These are phyloP conservation scores for Pythium diclinum DNA, from an alignment of 352 stramenopile species.

Conservation along the genomic window DNA sequence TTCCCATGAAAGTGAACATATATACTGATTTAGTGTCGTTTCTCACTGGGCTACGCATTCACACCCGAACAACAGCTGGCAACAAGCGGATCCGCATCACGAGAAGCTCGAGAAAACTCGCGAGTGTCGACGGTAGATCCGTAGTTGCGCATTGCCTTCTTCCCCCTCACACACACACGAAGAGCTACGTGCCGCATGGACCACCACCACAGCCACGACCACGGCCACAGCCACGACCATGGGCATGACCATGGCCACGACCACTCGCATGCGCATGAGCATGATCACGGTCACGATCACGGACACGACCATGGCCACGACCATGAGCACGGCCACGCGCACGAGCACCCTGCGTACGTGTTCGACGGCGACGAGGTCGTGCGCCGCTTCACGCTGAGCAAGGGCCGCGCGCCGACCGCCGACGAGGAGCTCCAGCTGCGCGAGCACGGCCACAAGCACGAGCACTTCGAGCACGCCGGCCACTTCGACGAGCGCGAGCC, in stretches of 20 bases:
- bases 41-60: neutral
- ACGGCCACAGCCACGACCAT: constrained; percentile 18
- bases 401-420: constrained; percentile 59
- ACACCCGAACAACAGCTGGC: neutral
- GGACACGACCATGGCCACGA: constrained; percentile 22
- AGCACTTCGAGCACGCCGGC: constrained; percentile 83
- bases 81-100: neutral
- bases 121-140: neutral
- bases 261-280: constrained; percentile 18
- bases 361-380: constrained; percentile 69
- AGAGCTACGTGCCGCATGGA: constrained; percentile 15
- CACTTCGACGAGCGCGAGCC: constrained; percentile 66
- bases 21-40: constrained; percentile 3
- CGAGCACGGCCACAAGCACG: constrained; percentile 87
- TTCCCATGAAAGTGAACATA: neutral
- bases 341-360: constrained; percentile 27
- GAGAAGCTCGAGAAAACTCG: neutral
- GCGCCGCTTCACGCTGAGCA: constrained; percentile 56
- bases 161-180: neutral
- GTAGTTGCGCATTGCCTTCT: neutral
- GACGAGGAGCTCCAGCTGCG: constrained; percentile 75
- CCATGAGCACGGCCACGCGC: constrained; percentile 34
- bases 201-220: constrained; percentile 20
- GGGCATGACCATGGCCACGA: constrained; percentile 15
- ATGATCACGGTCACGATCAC: constrained; percentile 29